Conservation (phyloP, 2,329 filamentous ascomycete genomes). For the Scytalidium sp. region DNA sequence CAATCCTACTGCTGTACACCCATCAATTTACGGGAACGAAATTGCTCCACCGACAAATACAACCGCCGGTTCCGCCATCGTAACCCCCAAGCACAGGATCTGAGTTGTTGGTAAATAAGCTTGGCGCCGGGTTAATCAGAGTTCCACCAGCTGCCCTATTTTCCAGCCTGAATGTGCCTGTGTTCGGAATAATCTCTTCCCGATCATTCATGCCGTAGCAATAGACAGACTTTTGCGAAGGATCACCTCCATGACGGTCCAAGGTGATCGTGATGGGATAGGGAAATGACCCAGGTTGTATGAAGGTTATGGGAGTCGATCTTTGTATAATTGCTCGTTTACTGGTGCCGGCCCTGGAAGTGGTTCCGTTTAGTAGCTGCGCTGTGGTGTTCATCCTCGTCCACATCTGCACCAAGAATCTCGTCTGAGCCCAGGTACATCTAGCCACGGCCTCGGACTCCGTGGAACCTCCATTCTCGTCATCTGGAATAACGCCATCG, state of each 20-base stretch:
- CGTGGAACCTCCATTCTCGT: conserved; percentile 52
- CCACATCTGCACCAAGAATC: conserved; percentile 65
- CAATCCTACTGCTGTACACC: neutral
- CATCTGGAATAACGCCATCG: conserved; percentile 40
- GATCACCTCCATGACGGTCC: conserved; percentile 61
- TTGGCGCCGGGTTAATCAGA: conserved; percentile 48
- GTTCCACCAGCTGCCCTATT: conserved; percentile 48
- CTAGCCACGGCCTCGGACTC: conserved; percentile 52
- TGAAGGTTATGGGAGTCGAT: conserved; percentile 23
- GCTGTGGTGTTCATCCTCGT: conserved; percentile 47
- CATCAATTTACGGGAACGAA: conserved; percentile 11
- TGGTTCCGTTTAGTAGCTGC: conserved; percentile 33
- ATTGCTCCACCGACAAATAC: conserved; percentile 60
- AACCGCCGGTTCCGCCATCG: conserved; percentile 62
- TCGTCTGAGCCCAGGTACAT: conserved; percentile 57
- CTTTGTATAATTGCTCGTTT: neutral
- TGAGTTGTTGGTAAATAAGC: conserved; percentile 27
- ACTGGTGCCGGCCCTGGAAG: conserved; percentile 1
- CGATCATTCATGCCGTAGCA: conserved; percentile 47
- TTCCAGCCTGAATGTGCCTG: conserved; percentile 45
- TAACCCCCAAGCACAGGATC: conserved; percentile 53
- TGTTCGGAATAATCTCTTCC: conserved; percentile 40
- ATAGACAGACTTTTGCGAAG: conserved; percentile 50
- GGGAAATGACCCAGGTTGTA: conserved; percentile 55
- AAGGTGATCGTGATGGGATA: conserved; percentile 60